These are phyloP conservation scores for Fusarium udum DNA, from an alignment of 2,329 filamentous ascomycete species.

Conservation along the genomic window DNA sequence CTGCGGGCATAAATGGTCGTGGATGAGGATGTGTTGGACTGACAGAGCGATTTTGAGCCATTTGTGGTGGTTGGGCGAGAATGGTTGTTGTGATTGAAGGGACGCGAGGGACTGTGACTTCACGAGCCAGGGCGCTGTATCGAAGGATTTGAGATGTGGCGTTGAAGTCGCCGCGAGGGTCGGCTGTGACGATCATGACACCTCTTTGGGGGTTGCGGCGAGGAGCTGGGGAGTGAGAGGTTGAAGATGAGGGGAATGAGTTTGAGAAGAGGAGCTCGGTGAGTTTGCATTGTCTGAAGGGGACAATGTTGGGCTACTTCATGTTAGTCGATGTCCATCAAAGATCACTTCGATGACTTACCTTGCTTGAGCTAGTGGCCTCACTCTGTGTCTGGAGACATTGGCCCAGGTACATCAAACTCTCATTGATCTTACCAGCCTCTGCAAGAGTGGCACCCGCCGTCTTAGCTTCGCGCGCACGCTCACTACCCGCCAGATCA, in stretches of 20 bases:
- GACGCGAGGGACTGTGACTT: slow-evolving; percentile 90
- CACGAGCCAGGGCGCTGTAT: slow-evolving; percentile 90
- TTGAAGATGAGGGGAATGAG: slow-evolving; percentile 74
- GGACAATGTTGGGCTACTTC: slow-evolving; percentile 73
- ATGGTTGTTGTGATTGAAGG: slow-evolving; percentile 84
- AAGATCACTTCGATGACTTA: slow-evolving; percentile 48
- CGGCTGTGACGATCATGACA: slow-evolving; percentile 96
- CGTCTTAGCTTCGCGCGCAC: slow-evolving; percentile 92
- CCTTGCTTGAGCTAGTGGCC: slow-evolving; percentile 76
- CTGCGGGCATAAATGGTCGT: slow-evolving; percentile 55
- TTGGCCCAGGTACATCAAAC: slow-evolving; percentile 96
- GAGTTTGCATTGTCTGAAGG: slow-evolving; percentile 85
- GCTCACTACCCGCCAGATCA: slow-evolving; percentile 92
- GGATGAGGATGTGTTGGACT: slow-evolving; percentile 49
- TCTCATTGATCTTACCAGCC: slow-evolving; percentile 98
- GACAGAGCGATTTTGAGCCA: slow-evolving; percentile 36
- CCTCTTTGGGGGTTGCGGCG: slow-evolving; percentile 81
- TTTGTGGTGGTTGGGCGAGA: slow-evolving; percentile 49
- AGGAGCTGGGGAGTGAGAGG: slow-evolving; percentile 48
- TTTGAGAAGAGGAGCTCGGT: slow-evolving; percentile 90
- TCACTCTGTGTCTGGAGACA: slow-evolving; percentile 96
- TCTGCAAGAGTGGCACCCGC: slow-evolving; percentile 91
- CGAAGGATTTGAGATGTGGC: slow-evolving; percentile 95
- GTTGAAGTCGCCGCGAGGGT: slow-evolving; percentile 93
- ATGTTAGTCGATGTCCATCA: slow-evolving; percentile 10